Evolutionary conservation across 495 filamentous ascomycete species (phyloP).

Genomic region (Penicillium verhagenii): DNA sequence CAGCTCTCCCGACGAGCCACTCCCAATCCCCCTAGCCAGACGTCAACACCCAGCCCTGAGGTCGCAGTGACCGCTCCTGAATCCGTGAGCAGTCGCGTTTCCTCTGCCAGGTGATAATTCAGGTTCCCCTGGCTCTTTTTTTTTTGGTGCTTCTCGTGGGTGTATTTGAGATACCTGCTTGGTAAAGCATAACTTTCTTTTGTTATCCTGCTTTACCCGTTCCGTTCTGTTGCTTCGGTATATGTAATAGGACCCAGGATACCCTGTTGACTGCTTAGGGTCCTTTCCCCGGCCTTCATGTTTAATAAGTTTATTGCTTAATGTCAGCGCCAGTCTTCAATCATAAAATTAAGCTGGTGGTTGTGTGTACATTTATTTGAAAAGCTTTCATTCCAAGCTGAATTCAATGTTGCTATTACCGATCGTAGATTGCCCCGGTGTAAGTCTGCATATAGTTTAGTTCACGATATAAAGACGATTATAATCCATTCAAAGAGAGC

Average conservation of each 20-base stretch:
- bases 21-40: slow-evolving; percentile 32
- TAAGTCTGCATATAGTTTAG: too few species aligned
- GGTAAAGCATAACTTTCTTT: slow-evolving; percentile 22
- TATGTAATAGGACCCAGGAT: slow-evolving; percentile 48
- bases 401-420: too few species aligned
- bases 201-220: slow-evolving; percentile 27
- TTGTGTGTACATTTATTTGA: slow-evolving; percentile 1
- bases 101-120: slow-evolving; percentile 5
- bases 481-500: too few species aligned
- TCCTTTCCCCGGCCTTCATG: slow-evolving; percentile 9
- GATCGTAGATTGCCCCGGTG: too few species aligned
- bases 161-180: slow-evolving; percentile 1
- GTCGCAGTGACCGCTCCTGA: slow-evolving; percentile 15
- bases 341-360: not conserved
- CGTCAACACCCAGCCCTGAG: slow-evolving; percentile 35
- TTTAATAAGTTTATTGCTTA: slow-evolving; percentile 17
- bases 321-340: not conserved
- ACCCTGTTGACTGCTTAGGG: slow-evolving; percentile 28
- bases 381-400: not conserved
- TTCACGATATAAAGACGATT: too few species aligned
- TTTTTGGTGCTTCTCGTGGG: not conserved
- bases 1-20: slow-evolving; percentile 38
- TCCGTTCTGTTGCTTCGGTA: slow-evolving; percentile 31
- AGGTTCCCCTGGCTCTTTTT: slow-evolving; percentile 9
- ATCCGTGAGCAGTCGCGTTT: slow-evolving; percentile 20